Conservation (phyloP, 306 rosid species). For the Spatholobus suberectus region DNA sequence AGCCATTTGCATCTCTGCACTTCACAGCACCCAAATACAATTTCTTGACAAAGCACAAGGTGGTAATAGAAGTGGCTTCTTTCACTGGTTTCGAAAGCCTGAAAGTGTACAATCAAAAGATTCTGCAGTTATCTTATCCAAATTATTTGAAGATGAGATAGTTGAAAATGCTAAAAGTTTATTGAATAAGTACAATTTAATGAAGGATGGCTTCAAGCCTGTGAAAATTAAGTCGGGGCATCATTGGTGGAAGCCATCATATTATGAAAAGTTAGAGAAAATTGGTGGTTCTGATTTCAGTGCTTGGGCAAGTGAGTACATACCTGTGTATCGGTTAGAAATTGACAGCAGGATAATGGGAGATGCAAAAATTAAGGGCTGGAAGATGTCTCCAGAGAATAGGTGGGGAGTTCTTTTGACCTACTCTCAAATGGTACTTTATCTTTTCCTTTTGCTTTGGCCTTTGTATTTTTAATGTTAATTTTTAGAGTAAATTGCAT, state of each 20-base stretch:
- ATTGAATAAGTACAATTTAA: slow-evolving; percentile 59
- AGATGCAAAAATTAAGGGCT: slow-evolving; percentile 72
- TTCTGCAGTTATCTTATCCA: slow-evolving; percentile 64
- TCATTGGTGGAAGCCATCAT: slow-evolving; percentile 74
- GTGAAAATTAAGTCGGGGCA: slow-evolving; percentile 49
- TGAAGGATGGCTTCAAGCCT: slow-evolving; percentile 53
- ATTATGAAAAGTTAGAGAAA: slow-evolving; percentile 69
- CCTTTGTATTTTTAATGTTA: slow-evolving; percentile 11
- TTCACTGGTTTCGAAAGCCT: slow-evolving; percentile 71
- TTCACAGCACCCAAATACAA: slow-evolving; percentile 68
- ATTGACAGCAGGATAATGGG: slow-evolving; percentile 59
- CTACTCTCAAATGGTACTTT: slow-evolving; percentile 93
- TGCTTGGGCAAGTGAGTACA: slow-evolving; percentile 83
- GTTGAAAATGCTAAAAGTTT: slow-evolving; percentile 80
- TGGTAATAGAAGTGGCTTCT: slow-evolving; percentile 51
- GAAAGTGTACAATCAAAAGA: slow-evolving; percentile 67
- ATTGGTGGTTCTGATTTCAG: slow-evolving; percentile 86
- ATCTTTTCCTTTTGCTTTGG: slow-evolving; percentile 49
- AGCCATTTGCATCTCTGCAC: slow-evolving; percentile 76
- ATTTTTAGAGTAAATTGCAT: too few relatives aligned
- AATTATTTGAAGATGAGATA: slow-evolving; percentile 76
- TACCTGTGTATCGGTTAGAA: slow-evolving; percentile 83
- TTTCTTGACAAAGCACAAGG: slow-evolving; percentile 61
- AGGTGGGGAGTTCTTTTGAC: slow-evolving; percentile 90
- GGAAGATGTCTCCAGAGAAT: slow-evolving; percentile 71